phyloP scores from a whole-genome alignment of 306 rosid species.

The Cucumis hystrix region DNA sequence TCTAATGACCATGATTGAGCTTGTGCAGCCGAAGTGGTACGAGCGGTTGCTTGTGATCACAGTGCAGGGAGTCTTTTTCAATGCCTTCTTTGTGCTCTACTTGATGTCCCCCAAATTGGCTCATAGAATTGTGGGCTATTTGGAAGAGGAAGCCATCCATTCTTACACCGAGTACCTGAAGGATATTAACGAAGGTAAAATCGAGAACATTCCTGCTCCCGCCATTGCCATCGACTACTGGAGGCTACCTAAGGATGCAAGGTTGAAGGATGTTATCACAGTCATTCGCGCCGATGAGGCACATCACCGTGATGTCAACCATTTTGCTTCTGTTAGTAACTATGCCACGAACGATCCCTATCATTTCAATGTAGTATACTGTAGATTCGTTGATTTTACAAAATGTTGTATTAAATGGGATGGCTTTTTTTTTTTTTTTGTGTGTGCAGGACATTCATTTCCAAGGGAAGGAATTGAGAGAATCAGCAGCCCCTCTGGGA shows the following conservation, averaged over 20 bases:
- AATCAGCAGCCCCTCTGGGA: conserved; percentile 64
- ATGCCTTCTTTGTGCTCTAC: conserved; percentile 46
- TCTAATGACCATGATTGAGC: conserved; percentile 66
- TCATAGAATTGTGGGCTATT: conserved; percentile 58
- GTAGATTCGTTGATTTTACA: not conserved
- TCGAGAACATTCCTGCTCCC: conserved; percentile 70
- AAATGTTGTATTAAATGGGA: not conserved
- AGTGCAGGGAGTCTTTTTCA: conserved; percentile 79
- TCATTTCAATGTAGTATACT: too few relatives aligned
- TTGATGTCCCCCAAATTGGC: conserved; percentile 51
- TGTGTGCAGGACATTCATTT: conserved; percentile 53
- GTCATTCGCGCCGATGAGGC: conserved; percentile 78
- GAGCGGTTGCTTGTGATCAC: conserved; percentile 52
- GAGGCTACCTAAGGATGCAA: conserved; percentile 63
- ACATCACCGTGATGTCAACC: conserved; percentile 76
- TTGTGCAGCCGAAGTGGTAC: conserved; percentile 63
- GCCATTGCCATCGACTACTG: conserved; percentile 79
- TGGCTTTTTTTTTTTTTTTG: not conserved
- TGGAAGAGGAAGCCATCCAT: conserved; percentile 58
- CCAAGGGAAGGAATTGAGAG: conserved; percentile 53
- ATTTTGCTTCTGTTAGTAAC: conserved; percentile 67
- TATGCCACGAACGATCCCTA: too few relatives aligned
- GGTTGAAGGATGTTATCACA: conserved; percentile 44
- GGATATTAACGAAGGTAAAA: conserved; percentile 41
- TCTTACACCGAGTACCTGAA: conserved; percentile 48